Evolutionary conservation across 108 stramenopile genomes (phyloP).

Genomic region (Cyclostephanos tholiformis): DNA sequence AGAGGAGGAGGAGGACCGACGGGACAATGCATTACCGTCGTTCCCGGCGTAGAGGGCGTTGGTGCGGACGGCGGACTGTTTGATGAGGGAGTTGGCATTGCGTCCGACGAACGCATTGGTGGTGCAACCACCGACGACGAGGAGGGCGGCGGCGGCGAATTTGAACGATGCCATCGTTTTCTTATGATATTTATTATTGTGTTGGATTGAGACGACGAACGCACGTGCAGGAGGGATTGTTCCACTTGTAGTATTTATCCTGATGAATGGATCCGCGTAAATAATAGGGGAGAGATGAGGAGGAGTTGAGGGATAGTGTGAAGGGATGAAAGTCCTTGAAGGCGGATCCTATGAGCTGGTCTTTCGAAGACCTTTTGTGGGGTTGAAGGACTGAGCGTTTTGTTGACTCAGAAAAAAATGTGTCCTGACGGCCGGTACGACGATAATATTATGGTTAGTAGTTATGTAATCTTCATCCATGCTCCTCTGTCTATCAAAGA

Average conservation of each 20-base stretch:
- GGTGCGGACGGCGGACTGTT: slow-evolving; percentile 48
- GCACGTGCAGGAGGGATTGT: neutral
- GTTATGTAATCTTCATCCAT: too few species aligned
- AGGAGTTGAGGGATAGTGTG: neutral
- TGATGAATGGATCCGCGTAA: neutral
- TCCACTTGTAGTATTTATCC: neutral
- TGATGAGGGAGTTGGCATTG: slow-evolving; percentile 8
- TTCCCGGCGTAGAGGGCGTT: slow-evolving; percentile 44
- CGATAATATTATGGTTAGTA: too few species aligned
- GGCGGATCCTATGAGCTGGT: slow-evolving; percentile 24
- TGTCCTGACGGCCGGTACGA: too few species aligned
- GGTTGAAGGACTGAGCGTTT: slow-evolving; percentile 6
- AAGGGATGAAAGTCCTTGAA: slow-evolving; percentile 2
- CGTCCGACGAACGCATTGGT: slow-evolving; percentile 11
- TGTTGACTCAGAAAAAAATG: slow-evolving; percentile 9
- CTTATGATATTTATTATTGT: neutral
- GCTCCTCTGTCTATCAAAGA: too few species aligned
- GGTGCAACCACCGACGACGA: slow-evolving; percentile 63
- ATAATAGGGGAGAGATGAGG: neutral
- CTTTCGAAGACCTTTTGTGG: neutral
- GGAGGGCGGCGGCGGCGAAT: slow-evolving; percentile 74
- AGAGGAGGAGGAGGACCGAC: slow-evolving; percentile 47
- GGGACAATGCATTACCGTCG: slow-evolving; percentile 12
- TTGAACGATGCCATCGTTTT: slow-evolving; percentile 74
- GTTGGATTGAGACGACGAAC: neutral